Percentiles rank a stretch among this genome's conserved stretches.
These are phyloP conservation scores for Botrytis medusae DNA, from an alignment of 2,329 filamentous ascomycete species.

Conservation along the genomic window DNA sequence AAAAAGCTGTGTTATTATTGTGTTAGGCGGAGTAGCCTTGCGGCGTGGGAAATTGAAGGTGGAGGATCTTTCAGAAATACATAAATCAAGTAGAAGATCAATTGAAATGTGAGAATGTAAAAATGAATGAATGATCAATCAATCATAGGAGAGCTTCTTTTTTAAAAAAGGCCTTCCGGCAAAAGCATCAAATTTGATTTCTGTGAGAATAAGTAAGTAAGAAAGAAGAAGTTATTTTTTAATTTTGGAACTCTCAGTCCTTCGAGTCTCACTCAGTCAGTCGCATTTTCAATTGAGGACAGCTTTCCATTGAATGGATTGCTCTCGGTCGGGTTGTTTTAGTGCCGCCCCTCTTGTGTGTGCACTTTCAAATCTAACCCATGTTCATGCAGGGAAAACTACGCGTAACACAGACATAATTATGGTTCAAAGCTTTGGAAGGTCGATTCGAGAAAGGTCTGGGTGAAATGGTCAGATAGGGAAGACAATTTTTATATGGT, in stretches of 20 bases:
- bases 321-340: not conserved
- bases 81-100: slow-evolving; percentile 10
- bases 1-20: not conserved
- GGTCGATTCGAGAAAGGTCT: not conserved
- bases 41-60: not conserved
- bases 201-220: not conserved
- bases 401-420: slow-evolving; percentile 10
- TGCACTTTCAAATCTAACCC: not conserved
- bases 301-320: slow-evolving; percentile 18
- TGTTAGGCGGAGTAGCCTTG: slow-evolving; percentile 10
- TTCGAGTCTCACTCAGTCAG: slow-evolving; percentile 5
- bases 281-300: slow-evolving; percentile 22
- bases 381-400: slow-evolving; percentile 19
- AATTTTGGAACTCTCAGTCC: not conserved
- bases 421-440: not conserved
- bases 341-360: not conserved
- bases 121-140: slow-evolving; percentile 5
- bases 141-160: not conserved
- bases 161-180: not conserved
- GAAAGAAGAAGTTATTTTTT: not conserved
- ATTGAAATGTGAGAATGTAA: not conserved
- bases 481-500: not conserved
- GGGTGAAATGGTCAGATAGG: not conserved
- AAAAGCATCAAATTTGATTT: not conserved
- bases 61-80: slow-evolving; percentile 13